These are phyloP conservation scores for Daldinia sp. DNA, from an alignment of 2,329 filamentous ascomycete genomes.

Conservation along the genomic window DNA sequence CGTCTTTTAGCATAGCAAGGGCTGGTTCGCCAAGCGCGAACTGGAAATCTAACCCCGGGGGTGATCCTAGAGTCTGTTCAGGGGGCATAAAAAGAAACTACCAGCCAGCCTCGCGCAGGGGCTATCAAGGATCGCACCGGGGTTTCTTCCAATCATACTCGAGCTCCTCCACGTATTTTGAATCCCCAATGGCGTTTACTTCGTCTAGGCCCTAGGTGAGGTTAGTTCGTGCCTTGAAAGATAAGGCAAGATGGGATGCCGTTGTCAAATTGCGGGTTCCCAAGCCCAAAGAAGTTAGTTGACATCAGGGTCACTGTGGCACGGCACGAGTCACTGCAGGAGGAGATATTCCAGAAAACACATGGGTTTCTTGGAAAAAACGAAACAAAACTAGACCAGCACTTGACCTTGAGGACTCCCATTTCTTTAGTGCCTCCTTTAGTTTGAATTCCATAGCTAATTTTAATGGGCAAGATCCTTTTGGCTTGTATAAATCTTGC, in stretches of 20 bases:
- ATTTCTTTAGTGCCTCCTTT: background rate
- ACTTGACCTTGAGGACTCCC: background rate
- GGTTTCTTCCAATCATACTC: background rate
- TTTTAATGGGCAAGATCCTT: background rate
- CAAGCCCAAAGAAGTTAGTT: background rate
- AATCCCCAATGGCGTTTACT: background rate
- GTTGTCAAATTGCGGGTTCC: background rate
- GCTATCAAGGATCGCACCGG: background rate
- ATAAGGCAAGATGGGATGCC: background rate
- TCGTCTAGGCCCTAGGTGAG: background rate
- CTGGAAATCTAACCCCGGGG: background rate
- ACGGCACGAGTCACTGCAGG: background rate
- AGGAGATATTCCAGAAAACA: background rate
- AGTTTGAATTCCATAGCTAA: background rate
- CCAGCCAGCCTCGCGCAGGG: background rate
- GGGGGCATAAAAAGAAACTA: background rate
- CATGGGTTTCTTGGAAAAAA: background rate
- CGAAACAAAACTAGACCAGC: background rate
- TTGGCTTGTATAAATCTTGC: background rate
- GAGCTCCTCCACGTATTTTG: background rate
- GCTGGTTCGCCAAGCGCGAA: background rate
- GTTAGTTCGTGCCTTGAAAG: background rate
- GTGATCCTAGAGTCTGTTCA: background rate
- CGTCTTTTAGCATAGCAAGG: background rate
- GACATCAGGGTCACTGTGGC: background rate